phyloP scores from a whole-genome alignment of 352 stramenopile genomes.

The Globisporangium paroecandrum region DNA sequence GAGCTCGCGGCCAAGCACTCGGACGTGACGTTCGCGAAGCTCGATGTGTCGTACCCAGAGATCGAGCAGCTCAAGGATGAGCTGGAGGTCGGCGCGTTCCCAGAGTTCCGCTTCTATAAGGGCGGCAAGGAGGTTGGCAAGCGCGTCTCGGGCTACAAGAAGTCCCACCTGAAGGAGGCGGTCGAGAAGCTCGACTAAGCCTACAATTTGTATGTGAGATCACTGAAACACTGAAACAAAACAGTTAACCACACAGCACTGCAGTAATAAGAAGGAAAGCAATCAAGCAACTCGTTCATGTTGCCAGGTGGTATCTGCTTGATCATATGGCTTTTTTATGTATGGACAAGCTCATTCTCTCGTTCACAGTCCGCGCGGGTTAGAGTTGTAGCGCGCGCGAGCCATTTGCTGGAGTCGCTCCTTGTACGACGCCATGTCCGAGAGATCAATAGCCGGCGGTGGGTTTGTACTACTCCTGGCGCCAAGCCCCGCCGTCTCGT shows the following conservation, averaged over 20 bases:
- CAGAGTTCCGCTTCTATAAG: constrained; percentile 87
- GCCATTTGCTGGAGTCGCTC: constrained; percentile 60
- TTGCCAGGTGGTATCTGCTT: background rate
- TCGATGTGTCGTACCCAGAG: constrained; percentile 71
- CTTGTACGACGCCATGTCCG: constrained; percentile 51
- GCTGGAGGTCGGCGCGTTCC: constrained; percentile 65
- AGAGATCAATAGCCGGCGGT: constrained; percentile 36
- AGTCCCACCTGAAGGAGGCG: constrained; percentile 66
- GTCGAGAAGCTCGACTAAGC: constrained; percentile 53
- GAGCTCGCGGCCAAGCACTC: constrained; percentile 62
- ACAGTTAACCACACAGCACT: background rate
- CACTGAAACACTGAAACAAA: background rate
- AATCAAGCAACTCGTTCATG: background rate
- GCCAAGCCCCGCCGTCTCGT: constrained; percentile 55
- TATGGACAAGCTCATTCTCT: constrained; percentile 2
- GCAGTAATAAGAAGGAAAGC: background rate
- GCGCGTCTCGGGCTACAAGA: constrained; percentile 84
- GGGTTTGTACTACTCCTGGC: constrained; percentile 22
- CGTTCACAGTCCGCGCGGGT: constrained; percentile 10
- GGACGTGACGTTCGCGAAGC: constrained; percentile 75
- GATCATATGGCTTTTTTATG: background rate
- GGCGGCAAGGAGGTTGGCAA: constrained; percentile 67
- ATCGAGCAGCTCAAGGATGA: constrained; percentile 75
- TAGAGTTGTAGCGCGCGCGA: constrained; percentile 54
- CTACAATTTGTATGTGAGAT: constrained; percentile 1